Percentiles rank a stretch among this genome's conserved stretches.
Evolutionary conservation across 1,139 yeast genomes (phyloP).

Genomic region (Pichia sp.): DNA sequence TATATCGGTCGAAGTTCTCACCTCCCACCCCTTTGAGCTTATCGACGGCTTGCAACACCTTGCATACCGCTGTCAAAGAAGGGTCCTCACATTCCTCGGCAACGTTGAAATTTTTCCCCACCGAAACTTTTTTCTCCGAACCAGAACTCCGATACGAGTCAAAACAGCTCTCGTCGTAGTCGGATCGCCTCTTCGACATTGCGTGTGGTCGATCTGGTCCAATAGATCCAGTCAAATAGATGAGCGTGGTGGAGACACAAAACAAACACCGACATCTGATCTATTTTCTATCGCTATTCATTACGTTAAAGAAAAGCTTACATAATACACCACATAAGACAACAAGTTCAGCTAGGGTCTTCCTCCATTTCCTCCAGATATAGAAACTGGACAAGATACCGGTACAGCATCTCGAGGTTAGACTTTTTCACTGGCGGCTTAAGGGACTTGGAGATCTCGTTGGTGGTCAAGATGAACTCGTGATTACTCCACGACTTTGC

Average conservation of each 20-base stretch:
- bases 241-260: not conserved
- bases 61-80: not conserved
- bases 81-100: conserved; percentile 2
- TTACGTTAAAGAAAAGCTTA: not conserved
- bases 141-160: not conserved
- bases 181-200: conserved; percentile 15
- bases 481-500: conserved; percentile 9
- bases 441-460: conserved; percentile 4
- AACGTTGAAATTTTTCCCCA: not conserved
- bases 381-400: conserved; percentile 12
- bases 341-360: not conserved
- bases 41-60: not conserved
- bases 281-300: not conserved
- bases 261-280: not conserved
- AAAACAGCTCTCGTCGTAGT: not conserved
- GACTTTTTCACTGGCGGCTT: conserved; percentile 11
- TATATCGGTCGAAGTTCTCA: not conserved
- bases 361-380: conserved; percentile 6
- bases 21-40: not conserved
- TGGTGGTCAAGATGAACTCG: conserved; percentile 7
- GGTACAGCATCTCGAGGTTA: conserved; percentile 10
- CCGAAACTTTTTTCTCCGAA: not conserved
- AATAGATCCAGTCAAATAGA: not conserved
- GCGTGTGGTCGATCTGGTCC: not conserved
- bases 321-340: conserved; percentile 2